Evolutionary conservation across 1,284 basidiomycete genomes (phyloP).

Genomic region (Ustanciosporium gigantosporum): DNA sequence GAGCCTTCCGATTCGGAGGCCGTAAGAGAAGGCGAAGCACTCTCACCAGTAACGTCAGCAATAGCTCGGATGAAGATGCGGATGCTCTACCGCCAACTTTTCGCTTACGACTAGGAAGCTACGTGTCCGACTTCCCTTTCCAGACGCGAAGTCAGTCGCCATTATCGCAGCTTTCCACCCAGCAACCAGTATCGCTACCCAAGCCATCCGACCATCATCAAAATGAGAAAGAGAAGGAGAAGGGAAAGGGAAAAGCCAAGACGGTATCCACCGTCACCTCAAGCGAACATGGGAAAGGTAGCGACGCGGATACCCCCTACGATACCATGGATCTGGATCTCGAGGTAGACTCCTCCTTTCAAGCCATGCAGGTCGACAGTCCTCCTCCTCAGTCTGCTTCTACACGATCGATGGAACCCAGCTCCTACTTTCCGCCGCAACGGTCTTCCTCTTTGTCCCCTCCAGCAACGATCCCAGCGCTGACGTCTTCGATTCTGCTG

Average conservation of each 20-base stretch:
- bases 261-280: too few species aligned
- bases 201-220: too few species aligned
- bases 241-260: too few species aligned
- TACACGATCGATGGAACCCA: not conserved
- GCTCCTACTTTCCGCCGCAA: constrained; percentile 1
- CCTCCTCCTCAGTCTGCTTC: constrained; percentile 16
- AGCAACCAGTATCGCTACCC: not conserved
- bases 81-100: constrained; percentile 10
- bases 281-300: too few species aligned
- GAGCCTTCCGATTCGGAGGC: not conserved
- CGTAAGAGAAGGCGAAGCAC: constrained; percentile 23
- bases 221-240: too few species aligned
- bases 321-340: constrained; percentile 16
- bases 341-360: constrained; percentile 18
- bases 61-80: constrained; percentile 15
- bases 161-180: not conserved
- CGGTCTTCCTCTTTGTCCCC: not conserved
- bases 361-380: constrained; percentile 33
- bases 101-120: constrained; percentile 13
- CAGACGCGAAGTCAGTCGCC: not conserved
- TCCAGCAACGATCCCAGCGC: too few species aligned
- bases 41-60: constrained; percentile 2
- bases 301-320: not conserved
- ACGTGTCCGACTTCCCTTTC: constrained; percentile 9
- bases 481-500: too few species aligned